These are phyloP conservation scores for Phaseolus lunatus DNA, from an alignment of 306 rosid species.

Conservation along the genomic window DNA sequence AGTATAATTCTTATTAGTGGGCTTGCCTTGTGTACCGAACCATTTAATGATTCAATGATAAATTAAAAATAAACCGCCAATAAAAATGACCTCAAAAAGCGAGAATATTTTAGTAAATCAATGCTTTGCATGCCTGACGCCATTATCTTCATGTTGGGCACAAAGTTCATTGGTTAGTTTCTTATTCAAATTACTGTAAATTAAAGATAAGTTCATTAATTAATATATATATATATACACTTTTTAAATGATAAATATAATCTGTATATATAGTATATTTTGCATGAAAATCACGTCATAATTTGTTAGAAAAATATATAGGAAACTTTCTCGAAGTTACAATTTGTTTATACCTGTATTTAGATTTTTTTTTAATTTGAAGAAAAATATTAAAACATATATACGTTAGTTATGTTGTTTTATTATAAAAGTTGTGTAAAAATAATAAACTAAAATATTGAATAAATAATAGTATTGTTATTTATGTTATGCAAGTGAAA, in stretches of 20 bases:
- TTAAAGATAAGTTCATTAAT: not conserved
- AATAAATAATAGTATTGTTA: not conserved
- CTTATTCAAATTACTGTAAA: not conserved
- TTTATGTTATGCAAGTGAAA: not conserved
- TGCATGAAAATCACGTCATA: no score
- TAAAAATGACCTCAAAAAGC: not conserved
- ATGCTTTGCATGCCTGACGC: not conserved
- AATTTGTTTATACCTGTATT: not conserved
- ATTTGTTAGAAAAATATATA: no score
- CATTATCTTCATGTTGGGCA: not conserved
- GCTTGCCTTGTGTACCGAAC: not conserved
- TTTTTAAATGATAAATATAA: not conserved
- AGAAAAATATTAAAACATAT: not conserved
- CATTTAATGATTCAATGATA: not conserved
- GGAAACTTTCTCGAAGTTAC: not conserved
- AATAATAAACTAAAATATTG: not conserved
- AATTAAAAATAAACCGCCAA: not conserved
- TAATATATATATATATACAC: no score
- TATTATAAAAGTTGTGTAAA: not conserved
- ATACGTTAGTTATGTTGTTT: not conserved
- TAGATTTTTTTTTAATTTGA: not conserved
- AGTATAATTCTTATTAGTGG: not conserved
- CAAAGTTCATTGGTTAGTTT: not conserved
- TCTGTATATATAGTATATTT: no score
- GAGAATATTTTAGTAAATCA: not conserved